Evolutionary conservation across 2,329 filamentous ascomycete species (phyloP).

Genomic region (Huntiella bhutanensis): DNA sequence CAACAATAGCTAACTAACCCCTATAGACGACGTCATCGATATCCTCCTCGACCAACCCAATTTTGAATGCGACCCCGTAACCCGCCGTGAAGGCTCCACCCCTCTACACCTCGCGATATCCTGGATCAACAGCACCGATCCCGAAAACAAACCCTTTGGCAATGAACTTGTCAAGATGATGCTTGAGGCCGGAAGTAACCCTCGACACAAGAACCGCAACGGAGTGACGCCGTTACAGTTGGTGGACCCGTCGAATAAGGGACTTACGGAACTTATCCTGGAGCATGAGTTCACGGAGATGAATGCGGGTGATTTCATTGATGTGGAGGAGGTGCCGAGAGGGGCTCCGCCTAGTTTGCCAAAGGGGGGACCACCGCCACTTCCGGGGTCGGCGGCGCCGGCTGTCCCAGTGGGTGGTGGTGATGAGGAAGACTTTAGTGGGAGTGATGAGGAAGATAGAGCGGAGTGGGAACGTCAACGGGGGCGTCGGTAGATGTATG

Average conservation of each 20-base stretch:
- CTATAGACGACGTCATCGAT: conserved; percentile 59
- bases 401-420: conserved; percentile 18
- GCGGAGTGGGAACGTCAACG: conserved; percentile 39
- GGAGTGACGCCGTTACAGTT: conserved; percentile 54
- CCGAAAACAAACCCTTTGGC: conserved; percentile 44
- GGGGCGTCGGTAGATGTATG: conserved; percentile 8
- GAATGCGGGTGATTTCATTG: conserved; percentile 39
- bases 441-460: conserved; percentile 44
- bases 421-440: conserved; percentile 40
- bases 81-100: conserved; percentile 54
- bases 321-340: conserved; percentile 16
- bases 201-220: conserved; percentile 47
- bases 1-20: conserved; percentile 4
- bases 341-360: conserved; percentile 12
- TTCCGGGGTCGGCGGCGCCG: conserved; percentile 11
- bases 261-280: conserved; percentile 43
- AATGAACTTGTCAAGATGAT: conserved; percentile 56
- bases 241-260: conserved; percentile 49
- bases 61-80: conserved; percentile 67
- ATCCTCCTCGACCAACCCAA: conserved; percentile 64
- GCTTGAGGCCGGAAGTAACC: conserved; percentile 53
- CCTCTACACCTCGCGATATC: conserved; percentile 62
- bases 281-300: conserved; percentile 49
- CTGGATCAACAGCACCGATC: conserved; percentile 51
- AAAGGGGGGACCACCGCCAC: conserved; percentile 12